Evolutionary conservation across 2,329 filamentous ascomycete genomes (phyloP), one percentile per base, ranked within the genome.

Genomic region (Parastagonospora nodorum): DNA sequence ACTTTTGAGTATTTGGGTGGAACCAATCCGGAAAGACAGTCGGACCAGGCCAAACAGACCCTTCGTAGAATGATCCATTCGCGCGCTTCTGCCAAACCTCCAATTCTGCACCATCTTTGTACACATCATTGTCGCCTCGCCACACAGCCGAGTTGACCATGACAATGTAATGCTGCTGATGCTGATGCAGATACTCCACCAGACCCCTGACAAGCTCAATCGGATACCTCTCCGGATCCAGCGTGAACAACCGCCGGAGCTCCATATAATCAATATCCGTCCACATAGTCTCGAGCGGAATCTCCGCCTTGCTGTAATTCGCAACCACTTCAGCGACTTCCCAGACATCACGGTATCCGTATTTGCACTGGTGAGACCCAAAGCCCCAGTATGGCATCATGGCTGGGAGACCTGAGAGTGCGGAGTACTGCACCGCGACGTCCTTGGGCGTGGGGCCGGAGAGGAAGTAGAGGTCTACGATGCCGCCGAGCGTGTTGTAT

Each of bases 1-100:
- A 93, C 0, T 71, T 64, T 42, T 85, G 81, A 2, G 84, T 82
- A 40, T 83, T 83, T 8, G 80, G 78, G 28, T 86, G 77, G 68
- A 92, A 92, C 88, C 88, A 93, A 67, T 93, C 89, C 0, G 87
- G 87, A 68, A 87, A 90, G 2, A 83, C 86, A 0, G 86, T 83
- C 8, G 86, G 80, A 40, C 89, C 89, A 8, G 89, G 88, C 89
- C 89, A 93, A 12, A 92, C 89, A 19, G 90, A 88, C 11, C 88
- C 83, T 53, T 79, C 64, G 60, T 80, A 85, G 30, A 82, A 67
- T 2, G 77, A 78, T 12, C 80, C 87, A 58, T 90, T 86, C 29
- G 68, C 62, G 7, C 51, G 58, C 55, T 80, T 78, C 29, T 83
- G 68, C 69, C 84, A 85, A 5, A 82, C 70, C 28, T 77, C 80